Percentiles rank a stretch among this genome's conserved stretches.
Conservation (phyloP, 1,284 basidiomycete species). For the Leccinum subspadiceum region DNA sequence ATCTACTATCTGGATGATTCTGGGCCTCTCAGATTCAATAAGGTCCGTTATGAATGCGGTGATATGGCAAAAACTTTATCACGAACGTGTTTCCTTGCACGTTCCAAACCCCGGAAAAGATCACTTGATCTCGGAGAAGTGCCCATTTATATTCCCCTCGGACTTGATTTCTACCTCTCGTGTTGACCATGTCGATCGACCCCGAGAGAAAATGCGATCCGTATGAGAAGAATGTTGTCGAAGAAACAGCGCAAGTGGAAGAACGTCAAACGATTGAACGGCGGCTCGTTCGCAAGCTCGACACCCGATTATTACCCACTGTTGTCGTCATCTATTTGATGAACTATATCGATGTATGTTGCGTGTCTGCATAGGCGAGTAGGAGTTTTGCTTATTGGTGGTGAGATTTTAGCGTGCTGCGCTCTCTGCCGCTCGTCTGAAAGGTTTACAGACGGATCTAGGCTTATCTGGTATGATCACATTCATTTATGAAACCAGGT, state of each 20-base stretch:
- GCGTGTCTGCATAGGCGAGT: neutral
- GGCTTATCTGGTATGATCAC: conserved; percentile 35
- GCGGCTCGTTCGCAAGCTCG: conserved; percentile 53
- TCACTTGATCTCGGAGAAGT: neutral
- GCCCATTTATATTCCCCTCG: neutral
- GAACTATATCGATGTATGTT: conserved; percentile 66
- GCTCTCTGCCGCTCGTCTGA: conserved; percentile 56
- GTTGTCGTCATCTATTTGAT: conserved; percentile 63
- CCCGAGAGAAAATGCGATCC: neutral
- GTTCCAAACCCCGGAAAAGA: neutral
- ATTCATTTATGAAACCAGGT: neutral
- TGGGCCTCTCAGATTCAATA: neutral
- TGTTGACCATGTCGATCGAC: neutral
- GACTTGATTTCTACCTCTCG: neutral
- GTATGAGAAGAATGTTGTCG: neutral
- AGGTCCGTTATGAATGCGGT: neutral
- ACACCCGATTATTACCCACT: conserved; percentile 56
- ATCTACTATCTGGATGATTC: neutral
- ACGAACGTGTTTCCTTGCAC: neutral
- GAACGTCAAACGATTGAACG: conserved; percentile 32
- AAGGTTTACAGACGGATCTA: conserved; percentile 60
- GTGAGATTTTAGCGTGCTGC: conserved; percentile 48
- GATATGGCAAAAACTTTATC: neutral
- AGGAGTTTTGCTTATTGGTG: neutral
- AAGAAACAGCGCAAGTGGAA: neutral